Base-by-base conservation (phyloP, 2,329 filamentous ascomycete species). In the Colletotrichum magnum region DNA sequence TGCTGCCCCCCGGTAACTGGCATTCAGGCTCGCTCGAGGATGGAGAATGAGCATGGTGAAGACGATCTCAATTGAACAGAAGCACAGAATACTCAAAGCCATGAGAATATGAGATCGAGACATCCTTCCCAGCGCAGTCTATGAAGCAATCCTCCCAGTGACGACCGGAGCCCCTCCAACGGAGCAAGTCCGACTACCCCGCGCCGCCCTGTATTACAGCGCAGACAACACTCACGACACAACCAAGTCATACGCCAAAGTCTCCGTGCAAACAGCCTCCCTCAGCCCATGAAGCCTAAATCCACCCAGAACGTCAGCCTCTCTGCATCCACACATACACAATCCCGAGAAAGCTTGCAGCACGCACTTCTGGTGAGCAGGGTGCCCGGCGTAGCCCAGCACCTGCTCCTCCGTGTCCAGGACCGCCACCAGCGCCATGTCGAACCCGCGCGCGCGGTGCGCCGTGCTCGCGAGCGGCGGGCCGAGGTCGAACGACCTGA, bases 341-440 rank as follows among this genome's bases (percentile, higher is more conserved):
- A 7, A 7, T 32, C 5, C 7, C 2, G 7, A 32, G 7, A 32
- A 9, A 32, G 1, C 28, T 2, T 21, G 16, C 28, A 7, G 16
- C 28, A 7, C 61, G 16, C 52, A 67, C 60, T 57, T 68, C 45
- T 56, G 53, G 47, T 73, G 72, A 16, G 70, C 72, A 6, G 72
- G 72, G 41, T 73, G 72, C 2, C 21, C 62, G 6, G 70, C 72
- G 56, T 73, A 73, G 1, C 64, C 68, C 13, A 71, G 64, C 1
- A 72, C 68, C 47, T 72, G 58, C 52, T 69, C 68, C 41, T 71
- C 68, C 13, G 67, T 73, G 16, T 73, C 72, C 61, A 73, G 21
- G 18, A 73, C 64, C 24, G 70, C 66, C 52, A 73, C 53, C 10
- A 72, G 50, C 16, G 63, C 70, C 68, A 73, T 60, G 50, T 73